Conservation (phyloP, 2,329 filamentous ascomycete genomes). For the Nemania sp. region DNA sequence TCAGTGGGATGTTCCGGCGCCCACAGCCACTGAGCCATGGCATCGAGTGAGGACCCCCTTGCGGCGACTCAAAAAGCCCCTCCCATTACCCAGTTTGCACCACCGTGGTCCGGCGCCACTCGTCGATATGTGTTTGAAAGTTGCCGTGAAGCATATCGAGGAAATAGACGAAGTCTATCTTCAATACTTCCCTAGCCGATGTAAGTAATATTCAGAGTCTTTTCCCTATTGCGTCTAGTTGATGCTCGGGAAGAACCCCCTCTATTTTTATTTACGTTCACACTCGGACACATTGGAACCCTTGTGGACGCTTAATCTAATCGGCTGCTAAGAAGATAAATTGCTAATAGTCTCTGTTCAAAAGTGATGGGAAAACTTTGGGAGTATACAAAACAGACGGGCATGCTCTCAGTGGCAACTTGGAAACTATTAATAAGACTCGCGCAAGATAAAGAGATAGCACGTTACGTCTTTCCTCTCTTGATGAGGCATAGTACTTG, state of each 20-base stretch:
- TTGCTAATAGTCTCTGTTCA: constrained; percentile 7
- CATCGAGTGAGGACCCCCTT: neutral
- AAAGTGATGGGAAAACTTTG: constrained; percentile 26
- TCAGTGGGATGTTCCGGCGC: constrained; percentile 23
- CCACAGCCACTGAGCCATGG: constrained; percentile 12
- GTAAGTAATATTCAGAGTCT: constrained; percentile 9
- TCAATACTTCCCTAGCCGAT: constrained; percentile 16
- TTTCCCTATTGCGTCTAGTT: neutral
- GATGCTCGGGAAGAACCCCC: neutral
- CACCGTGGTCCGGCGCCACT: constrained; percentile 12
- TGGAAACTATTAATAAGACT: constrained; percentile 30
- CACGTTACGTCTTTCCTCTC: constrained; percentile 3
- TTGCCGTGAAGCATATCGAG: neutral
- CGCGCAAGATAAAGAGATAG: neutral
- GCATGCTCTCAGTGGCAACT: constrained; percentile 8
- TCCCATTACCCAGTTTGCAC: neutral
- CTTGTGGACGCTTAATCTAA: neutral
- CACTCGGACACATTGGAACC: neutral
- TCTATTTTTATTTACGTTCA: neutral
- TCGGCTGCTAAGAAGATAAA: neutral
- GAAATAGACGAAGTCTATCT: constrained; percentile 24
- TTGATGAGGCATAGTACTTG: constrained; percentile 15
- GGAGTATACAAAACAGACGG: neutral
- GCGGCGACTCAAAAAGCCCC: too few species aligned
- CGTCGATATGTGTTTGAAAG: constrained; percentile 22